Conservation (phyloP, 2,329 filamentous ascomycete species). For the Aspergillus unguis region DNA sequence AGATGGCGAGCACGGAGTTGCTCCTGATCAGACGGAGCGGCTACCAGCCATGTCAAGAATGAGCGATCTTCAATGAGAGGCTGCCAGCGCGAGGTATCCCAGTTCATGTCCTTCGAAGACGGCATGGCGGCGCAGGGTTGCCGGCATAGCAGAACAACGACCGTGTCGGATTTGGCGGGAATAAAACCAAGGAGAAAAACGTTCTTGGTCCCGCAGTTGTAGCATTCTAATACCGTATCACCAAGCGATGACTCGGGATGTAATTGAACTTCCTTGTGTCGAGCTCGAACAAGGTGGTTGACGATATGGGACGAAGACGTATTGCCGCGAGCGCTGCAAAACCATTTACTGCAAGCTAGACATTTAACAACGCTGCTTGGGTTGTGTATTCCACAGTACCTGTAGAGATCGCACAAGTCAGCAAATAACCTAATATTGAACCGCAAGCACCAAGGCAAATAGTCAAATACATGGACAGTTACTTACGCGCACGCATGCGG, state of each 20-base stretch:
- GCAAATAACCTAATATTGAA: background rate
- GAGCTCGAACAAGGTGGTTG: slow-evolving; percentile 93
- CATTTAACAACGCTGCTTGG: slow-evolving; percentile 95
- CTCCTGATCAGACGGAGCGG: slow-evolving; percentile 84
- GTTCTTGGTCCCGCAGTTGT: slow-evolving; percentile 99
- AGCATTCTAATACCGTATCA: slow-evolving; percentile 95
- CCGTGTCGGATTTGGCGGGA: slow-evolving; percentile 95
- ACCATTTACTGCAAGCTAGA: slow-evolving; percentile 94
- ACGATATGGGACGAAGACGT: slow-evolving; percentile 97
- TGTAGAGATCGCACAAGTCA: slow-evolving; percentile 36
- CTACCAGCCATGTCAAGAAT: slow-evolving; percentile 91
- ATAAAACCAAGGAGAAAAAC: slow-evolving; percentile 97
- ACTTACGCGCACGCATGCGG: slow-evolving; percentile 93
- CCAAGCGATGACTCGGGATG: slow-evolving; percentile 90
- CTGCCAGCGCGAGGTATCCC: slow-evolving; percentile 97
- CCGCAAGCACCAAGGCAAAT: background rate
- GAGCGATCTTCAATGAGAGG: slow-evolving; percentile 95
- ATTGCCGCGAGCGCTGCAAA: slow-evolving; percentile 95
- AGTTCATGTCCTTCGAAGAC: slow-evolving; percentile 99
- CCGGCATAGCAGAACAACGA: slow-evolving; percentile 92
- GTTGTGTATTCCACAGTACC: slow-evolving; percentile 96
- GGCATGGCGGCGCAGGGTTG: slow-evolving; percentile 93
- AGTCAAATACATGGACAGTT: background rate
- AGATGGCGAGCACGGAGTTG: slow-evolving; percentile 92
- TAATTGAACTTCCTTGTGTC: slow-evolving; percentile 97